Conservation (phyloP, 2,329 filamentous ascomycete genomes). For the Fusarium globosum region DNA sequence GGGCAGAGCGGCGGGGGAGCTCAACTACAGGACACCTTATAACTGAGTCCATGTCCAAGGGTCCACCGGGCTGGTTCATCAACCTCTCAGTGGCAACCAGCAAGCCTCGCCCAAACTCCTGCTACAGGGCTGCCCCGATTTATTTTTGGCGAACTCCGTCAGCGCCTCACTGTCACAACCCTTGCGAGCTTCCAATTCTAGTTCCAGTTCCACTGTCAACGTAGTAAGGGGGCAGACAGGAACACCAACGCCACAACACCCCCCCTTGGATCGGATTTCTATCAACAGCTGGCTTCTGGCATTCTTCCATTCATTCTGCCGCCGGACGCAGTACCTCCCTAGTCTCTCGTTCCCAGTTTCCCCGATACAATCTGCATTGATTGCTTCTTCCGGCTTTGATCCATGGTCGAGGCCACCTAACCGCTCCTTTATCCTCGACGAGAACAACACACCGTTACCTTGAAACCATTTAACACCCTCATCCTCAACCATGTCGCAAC, state of each 20-base stretch:
- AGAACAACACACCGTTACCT: constrained; percentile 12
- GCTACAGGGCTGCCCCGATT: constrained; percentile 27
- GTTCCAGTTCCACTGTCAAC: constrained; percentile 27
- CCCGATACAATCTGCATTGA: constrained; percentile 22
- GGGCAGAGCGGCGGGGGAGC: background rate
- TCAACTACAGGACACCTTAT: constrained; percentile 6
- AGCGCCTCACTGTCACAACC: constrained; percentile 36
- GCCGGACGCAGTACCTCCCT: constrained; percentile 32
- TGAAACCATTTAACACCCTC: constrained; percentile 6
- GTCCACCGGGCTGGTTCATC: background rate
- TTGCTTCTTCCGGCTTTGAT: constrained; percentile 24
- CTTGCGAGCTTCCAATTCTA: constrained; percentile 36
- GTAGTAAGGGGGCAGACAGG: constrained; percentile 40
- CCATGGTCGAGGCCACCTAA: constrained; percentile 39
- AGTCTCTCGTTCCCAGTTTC: constrained; percentile 29
- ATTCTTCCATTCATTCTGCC: constrained; percentile 41
- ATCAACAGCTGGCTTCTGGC: constrained; percentile 40
- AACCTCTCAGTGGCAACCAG: background rate
- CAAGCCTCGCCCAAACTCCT: constrained; percentile 17
- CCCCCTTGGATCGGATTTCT: constrained; percentile 38
- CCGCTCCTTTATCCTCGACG: constrained; percentile 24
- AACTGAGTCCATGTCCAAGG: constrained; percentile 6
- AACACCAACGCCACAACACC: constrained; percentile 42
- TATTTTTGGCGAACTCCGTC: constrained; percentile 34
- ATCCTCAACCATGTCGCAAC: constrained; percentile 49